Percentiles rank a stretch among this genome's conserved stretches.
phyloP scores from a whole-genome alignment of 345 rosid genomes.

The Gossypium herbaceum region DNA sequence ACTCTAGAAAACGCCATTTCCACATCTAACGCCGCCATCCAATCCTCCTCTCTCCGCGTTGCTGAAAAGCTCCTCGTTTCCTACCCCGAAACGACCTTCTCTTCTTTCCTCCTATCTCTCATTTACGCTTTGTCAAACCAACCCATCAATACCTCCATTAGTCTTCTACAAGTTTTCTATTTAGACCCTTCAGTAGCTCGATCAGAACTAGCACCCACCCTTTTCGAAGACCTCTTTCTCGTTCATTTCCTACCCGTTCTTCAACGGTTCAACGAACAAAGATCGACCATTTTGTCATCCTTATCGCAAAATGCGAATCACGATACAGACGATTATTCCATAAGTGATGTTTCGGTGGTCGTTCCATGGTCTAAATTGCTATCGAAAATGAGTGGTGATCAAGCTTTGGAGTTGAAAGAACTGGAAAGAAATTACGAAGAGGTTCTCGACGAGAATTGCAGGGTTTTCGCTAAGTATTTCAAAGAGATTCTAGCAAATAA shows the following conservation, averaged over 20 bases:
- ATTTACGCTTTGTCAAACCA: conserved; percentile 36
- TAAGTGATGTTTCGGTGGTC: conserved; percentile 30
- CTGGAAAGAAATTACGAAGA: conserved; percentile 45
- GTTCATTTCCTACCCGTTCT: conserved; percentile 50
- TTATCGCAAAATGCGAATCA: conserved; percentile 4
- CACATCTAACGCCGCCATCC: conserved; percentile 19
- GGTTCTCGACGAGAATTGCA: conserved; percentile 54
- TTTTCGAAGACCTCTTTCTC: conserved; percentile 51
- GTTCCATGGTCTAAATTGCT: conserved; percentile 35
- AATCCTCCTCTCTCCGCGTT: conserved; percentile 45
- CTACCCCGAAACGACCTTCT: conserved; percentile 27
- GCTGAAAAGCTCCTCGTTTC: conserved; percentile 49
- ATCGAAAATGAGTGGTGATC: conserved; percentile 51
- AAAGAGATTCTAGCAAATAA: conserved; percentile 29
- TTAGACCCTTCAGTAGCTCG: conserved; percentile 46
- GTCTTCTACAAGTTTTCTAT: conserved; percentile 37
- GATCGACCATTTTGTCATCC: conserved; percentile 34
- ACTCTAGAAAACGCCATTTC: conserved; percentile 47
- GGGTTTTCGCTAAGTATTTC: conserved; percentile 42
- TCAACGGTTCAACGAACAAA: conserved; percentile 37
- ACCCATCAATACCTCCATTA: conserved; percentile 36
- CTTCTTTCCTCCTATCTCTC: conserved; percentile 50
- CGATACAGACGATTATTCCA: conserved; percentile 26
- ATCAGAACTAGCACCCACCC: conserved; percentile 39
- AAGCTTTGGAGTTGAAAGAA: conserved; percentile 45